A percentile compares a stretch with the other conserved stretches of the same genome.
phyloP scores from a whole-genome alignment of 805 yeast species.

The Wickerhamiella musiphila region DNA sequence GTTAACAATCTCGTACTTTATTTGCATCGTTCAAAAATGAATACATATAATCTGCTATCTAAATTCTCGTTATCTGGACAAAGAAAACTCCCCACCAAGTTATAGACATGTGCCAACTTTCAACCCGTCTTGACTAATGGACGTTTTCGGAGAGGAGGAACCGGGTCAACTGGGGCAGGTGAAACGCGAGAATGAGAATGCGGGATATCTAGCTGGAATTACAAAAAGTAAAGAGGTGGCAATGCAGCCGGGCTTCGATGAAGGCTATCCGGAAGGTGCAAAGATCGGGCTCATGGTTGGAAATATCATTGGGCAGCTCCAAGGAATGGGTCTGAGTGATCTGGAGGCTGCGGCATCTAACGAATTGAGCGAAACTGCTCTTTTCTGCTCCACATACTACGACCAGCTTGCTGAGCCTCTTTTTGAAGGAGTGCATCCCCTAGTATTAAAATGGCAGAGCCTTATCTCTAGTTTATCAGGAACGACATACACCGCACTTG shows the following conservation, averaged over 20 bases:
- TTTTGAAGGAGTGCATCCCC: slow-evolving; percentile 22
- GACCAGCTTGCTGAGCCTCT: slow-evolving; percentile 22
- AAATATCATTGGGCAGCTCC: slow-evolving; percentile 36
- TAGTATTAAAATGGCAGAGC: slow-evolving; percentile 31
- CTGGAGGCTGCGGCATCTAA: slow-evolving; percentile 19
- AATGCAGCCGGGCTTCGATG: slow-evolving; percentile 67
- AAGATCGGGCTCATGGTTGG: slow-evolving; percentile 52
- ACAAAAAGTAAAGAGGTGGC: slow-evolving; percentile 47
- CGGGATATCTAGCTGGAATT: slow-evolving; percentile 75
- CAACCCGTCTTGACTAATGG: slow-evolving; percentile 3
- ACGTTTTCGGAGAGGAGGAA: slow-evolving; percentile 14
- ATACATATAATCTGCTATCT: background rate
- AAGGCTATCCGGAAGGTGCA: slow-evolving; percentile 64
- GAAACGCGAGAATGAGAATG: slow-evolving; percentile 45
- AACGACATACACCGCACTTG: too few relatives aligned
- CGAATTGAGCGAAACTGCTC: slow-evolving; percentile 42
- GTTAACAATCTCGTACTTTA: background rate
- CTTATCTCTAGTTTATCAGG: slow-evolving; percentile 9
- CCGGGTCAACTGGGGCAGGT: slow-evolving; percentile 14
- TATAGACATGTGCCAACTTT: too few relatives aligned
- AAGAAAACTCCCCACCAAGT: background rate
- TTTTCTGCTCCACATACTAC: slow-evolving; percentile 39
- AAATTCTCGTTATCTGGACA: background rate
- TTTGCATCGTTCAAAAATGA: background rate
- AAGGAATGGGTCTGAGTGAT: slow-evolving; percentile 21